Base-by-base conservation (phyloP, 2,329 filamentous ascomycete species). In the Sclerotinia minor region DNA sequence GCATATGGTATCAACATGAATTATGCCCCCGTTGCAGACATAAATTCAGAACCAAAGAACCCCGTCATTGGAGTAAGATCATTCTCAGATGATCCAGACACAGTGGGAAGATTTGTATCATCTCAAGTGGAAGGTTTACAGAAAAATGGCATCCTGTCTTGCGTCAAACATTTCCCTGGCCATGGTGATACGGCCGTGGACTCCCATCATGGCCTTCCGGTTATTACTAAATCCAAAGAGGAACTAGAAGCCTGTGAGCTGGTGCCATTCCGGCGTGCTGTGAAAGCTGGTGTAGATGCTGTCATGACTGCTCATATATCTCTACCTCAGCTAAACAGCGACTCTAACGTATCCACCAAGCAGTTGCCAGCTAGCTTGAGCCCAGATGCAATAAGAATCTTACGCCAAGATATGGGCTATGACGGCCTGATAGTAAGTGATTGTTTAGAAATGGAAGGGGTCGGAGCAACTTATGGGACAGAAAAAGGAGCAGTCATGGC, bases 271-370 rank as follows among this genome's bases (percentile, higher is more conserved):
- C 77, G 79, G 63, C 77, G 80, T 66, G 79, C 79, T 24, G 76
- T 79, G 5, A 77, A 75, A 2, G 78, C 81, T 72, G 77, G 76
- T 2, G 76, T 81, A 26, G 80, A 82, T 69, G 74, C 78, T 13
- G 76, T 82, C 11, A 81, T 82, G 80, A 81, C 79, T 5, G 79
- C 80, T 13, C 80, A 82, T 71, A 81, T 81, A 72, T 76, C 78
- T 17, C 68, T 81, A 60, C 77, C 79, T 19, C 74, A 70, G 15
- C 73, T 81, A 54, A 61, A 49, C 3, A 19, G 6, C 8, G 58
- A 71, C 49, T 52, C 53, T 35, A 11, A 68, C 60, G 71, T 59
- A 74, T 72, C n/a, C 5, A 19, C 26, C 4, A 21, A 21, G 1
- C 17, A 21, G 8, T 71, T 80, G 1, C 80, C 80, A 5, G 79